phyloP scores from a whole-genome alignment of 2,329 filamentous ascomycete species.

The Venturiaceae sp. region DNA sequence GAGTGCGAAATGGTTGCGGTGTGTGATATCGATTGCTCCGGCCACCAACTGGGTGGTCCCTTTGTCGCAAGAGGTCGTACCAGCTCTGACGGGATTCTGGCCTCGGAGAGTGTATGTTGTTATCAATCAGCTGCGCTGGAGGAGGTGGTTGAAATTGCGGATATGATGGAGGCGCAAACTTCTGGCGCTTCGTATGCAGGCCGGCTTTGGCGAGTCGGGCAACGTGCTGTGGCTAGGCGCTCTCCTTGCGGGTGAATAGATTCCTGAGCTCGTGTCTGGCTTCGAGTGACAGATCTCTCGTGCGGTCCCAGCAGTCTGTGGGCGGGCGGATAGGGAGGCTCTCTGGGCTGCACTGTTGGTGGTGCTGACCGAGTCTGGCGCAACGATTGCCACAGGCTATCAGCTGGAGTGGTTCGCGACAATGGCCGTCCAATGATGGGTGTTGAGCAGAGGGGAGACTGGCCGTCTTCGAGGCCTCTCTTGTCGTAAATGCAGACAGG shows the following conservation, averaged over 20 bases:
- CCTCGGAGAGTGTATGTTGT: not conserved
- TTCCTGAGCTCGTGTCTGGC: not conserved
- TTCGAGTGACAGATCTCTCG: not conserved
- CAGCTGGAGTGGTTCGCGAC: not conserved
- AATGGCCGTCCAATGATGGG: not conserved
- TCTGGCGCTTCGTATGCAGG: conserved; percentile 1
- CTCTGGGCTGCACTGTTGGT: not conserved
- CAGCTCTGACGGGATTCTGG: not conserved
- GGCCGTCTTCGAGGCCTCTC: not conserved
- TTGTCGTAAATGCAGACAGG: not conserved
- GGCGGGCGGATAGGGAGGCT: not conserved
- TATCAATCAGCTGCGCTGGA: not conserved
- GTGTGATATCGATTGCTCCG: not conserved
- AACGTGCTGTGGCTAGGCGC: not conserved
- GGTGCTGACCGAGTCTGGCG: not conserved
- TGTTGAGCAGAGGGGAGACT: not conserved
- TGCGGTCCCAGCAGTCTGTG: not conserved
- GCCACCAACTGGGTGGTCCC: not conserved
- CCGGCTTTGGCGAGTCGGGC: not conserved
- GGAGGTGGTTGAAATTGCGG: not conserved
- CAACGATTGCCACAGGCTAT: not conserved
- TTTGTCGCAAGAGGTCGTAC: not conserved
- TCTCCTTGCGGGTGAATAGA: not conserved
- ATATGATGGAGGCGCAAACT: not conserved
- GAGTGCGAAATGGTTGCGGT: not conserved